Percentiles rank a stretch among this genome's conserved stretches.
phyloP scores from a whole-genome alignment of 2,329 filamentous ascomycete species.

The Aspergillus sp. region DNA sequence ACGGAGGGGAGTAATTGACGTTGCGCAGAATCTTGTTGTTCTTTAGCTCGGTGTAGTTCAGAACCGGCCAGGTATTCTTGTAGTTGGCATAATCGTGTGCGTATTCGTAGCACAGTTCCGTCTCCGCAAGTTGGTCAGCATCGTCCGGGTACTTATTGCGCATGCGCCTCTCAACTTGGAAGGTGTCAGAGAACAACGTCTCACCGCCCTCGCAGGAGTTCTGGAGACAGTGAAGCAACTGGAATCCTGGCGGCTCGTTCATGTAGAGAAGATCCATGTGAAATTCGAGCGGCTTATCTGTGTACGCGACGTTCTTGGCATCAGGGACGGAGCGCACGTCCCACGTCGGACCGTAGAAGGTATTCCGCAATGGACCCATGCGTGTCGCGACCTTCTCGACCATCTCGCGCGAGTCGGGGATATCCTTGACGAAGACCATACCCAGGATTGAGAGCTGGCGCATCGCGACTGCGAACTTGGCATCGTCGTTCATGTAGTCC shows the following conservation, averaged over 20 bases:
- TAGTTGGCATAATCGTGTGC: constrained; percentile 57
- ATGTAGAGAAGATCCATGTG: constrained; percentile 94
- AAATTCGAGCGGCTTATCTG: constrained; percentile 67
- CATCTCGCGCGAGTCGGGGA: constrained; percentile 58
- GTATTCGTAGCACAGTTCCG: constrained; percentile 57
- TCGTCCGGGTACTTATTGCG: constrained; percentile 1
- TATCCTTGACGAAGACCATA: constrained; percentile 64
- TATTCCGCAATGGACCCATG: constrained; percentile 71
- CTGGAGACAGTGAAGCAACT: constrained; percentile 80
- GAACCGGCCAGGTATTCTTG: constrained; percentile 47
- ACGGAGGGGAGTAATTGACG: constrained; percentile 69
- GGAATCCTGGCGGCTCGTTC: constrained; percentile 65
- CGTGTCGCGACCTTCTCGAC: constrained; percentile 60
- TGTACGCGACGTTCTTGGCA: constrained; percentile 90
- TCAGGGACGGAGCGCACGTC: constrained; percentile 73
- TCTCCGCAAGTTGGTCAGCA: constrained; percentile 32
- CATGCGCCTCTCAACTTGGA: constrained; percentile 45
- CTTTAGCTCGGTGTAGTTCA: constrained; percentile 29
- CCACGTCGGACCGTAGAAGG: constrained; percentile 87
- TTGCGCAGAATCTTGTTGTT: constrained; percentile 13
- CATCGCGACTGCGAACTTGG: constrained; percentile 53
- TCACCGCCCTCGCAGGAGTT: constrained; percentile 73
- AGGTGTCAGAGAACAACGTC: constrained; percentile 74
- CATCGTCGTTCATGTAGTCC: constrained; percentile 57
- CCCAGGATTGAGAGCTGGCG: constrained; percentile 56